Evolutionary conservation across 2,329 filamentous ascomycete species (phyloP), one percentile per base, ranked within the genome.

Genomic region (Aureobasidium sp.): DNA sequence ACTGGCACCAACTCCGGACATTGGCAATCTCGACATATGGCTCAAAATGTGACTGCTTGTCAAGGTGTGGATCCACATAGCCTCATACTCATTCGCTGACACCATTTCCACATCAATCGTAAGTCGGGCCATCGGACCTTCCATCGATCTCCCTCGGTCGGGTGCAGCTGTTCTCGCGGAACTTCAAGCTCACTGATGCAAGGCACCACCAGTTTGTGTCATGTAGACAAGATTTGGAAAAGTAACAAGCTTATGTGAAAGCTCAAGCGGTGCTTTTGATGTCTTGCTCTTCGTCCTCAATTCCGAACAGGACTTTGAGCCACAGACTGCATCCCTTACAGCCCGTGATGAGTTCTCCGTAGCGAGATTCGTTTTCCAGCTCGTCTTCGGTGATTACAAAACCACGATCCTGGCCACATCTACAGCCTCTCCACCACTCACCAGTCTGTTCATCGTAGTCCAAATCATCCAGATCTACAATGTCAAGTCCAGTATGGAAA

Each of bases 281-380:
- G 23, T 46, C 15, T 26, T 52, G 32, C 34, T 52, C 50, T 52
- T 39, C 59, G 10, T 58, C 78, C 62, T 79, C 78, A 51, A 82
- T 77, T 26, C 78, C 81, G 76, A 86, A 87, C 65, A 82, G 72
- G 48, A 87, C 79, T 70, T 81, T 81, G 64, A 86, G 76, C 80
- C 82, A 86, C 63, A 87, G 75, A 77, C 84, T 87, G 72, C 84
- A 87, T 39, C 84, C 84, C 62, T 77, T 76, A 74, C 84, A 87
- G 2, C 83, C 83, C 20, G 84, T 78, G 50, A 84, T 73, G 64
- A 87, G 75, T 73, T 87, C 84, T 27, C 79, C 81, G 65, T 78
- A 76, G 55, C 76, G 75, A 39, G 73, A 75, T 67, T 82, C 80
- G 64, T 71, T 70, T 63, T 79, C 79, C 34, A 87, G 68, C 68